Base-by-base conservation (phyloP, 345 rosid species). In the Hibiscus trionum region DNA sequence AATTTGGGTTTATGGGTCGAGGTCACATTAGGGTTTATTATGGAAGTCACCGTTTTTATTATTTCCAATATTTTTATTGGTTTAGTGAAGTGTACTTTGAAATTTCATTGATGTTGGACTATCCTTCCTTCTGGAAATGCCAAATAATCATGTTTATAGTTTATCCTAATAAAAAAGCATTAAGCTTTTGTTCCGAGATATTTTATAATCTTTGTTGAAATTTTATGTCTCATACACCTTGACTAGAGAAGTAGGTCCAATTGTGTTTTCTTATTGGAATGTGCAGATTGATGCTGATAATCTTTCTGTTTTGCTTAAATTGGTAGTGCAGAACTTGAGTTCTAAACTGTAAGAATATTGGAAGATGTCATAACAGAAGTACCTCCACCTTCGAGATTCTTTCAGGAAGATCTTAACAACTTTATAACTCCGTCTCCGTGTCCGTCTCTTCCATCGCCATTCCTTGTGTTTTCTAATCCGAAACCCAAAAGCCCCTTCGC, bases 381-480 rank as follows among this genome's bases (percentile, higher is more conserved):
- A 39, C 96, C 99, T 21, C 97, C 96, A 47, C 98, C 99, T 68
- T 90, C 99, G 49, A 88, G 98, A 81, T 92, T 95, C 82, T 86
- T 89, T 56, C 88, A 86, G 86, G 99, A 95, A 76, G 99, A 95
- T 76, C 97, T 95, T 49, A 89, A 89, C 88, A 95, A 87, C 81
- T 95, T 92, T 69, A 55, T 86, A 11, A 71, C 78, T 15, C 87
- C 86, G 33, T 78, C 80, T n/a, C n/a, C n/a, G n/a, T n/a, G n/a
- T 0, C 84, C 83, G 9, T 72, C 87, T 27, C 81, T 86, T 74
- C 91, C 98, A 1, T 80, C 84, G 59, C 99, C 99, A 17, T 88
- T 92, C 84, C 80, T 90, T 26, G 0, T 88, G 75, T 74, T 95
- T 64, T 76, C 96, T 39, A 81, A 82, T 62, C 90, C 84, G 27